A percentile compares a stretch with the other conserved stretches of the same genome.
Evolutionary conservation across 371 early-diverging fungal genomes (phyloP).

Genomic region (Rhizopus microsporus): DNA sequence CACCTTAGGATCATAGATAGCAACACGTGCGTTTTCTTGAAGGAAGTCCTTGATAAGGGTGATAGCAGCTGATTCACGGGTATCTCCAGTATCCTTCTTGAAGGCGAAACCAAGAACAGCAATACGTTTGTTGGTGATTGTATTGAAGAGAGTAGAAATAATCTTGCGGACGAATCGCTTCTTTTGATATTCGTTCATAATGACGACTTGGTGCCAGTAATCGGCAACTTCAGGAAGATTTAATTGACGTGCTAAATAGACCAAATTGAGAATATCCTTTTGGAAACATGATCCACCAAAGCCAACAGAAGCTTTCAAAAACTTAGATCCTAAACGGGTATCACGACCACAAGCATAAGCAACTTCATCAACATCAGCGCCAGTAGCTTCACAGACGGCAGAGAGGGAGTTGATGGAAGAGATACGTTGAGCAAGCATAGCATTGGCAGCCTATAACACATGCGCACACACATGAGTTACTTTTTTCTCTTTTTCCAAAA

Average conservation of each 20-base stretch:
- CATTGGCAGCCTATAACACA: conserved; percentile 83
- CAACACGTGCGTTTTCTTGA: conserved; percentile 77
- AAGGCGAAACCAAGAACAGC: conserved; percentile 93
- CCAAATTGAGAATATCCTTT: conserved; percentile 93
- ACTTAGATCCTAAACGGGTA: conserved; percentile 88
- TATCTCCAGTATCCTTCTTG: conserved; percentile 96
- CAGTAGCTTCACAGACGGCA: conserved; percentile 94
- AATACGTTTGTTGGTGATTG: conserved; percentile 83
- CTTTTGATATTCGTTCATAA: conserved; percentile 94
- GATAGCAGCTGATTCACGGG: conserved; percentile 93
- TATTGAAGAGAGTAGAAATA: conserved; percentile 77
- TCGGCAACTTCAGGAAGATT: conserved; percentile 90
- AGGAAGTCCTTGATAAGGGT: conserved; percentile 80
- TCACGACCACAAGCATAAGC: conserved; percentile 91
- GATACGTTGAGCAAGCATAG: conserved; percentile 95
- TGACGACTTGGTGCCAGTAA: conserved; percentile 93
- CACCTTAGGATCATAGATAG: conserved; percentile 94
- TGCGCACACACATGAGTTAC: conserved; percentile 6
- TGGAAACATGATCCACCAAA: conserved; percentile 97
- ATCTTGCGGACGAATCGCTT: conserved; percentile 78
- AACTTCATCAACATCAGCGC: conserved; percentile 94
- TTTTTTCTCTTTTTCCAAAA: not conserved
- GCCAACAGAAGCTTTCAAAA: conserved; percentile 90
- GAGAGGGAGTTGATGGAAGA: conserved; percentile 91
- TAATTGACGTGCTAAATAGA: conserved; percentile 82